Conservation (phyloP, 495 filamentous ascomycete species). For the Clavariopsis aquatica region DNA sequence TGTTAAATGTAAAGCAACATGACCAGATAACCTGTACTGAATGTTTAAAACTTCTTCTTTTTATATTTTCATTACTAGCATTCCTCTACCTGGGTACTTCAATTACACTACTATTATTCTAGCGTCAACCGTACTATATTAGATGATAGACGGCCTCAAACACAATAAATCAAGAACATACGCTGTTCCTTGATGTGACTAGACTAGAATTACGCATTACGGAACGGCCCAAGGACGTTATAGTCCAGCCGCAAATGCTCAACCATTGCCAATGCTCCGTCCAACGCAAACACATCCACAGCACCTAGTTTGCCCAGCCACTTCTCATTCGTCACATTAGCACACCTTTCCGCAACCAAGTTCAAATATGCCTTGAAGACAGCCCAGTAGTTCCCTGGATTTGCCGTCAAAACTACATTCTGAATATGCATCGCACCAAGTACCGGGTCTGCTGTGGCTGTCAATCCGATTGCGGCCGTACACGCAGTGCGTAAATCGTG, state of each 20-base stretch:
- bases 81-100: too few relatives aligned
- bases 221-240: slow-evolving; percentile 7
- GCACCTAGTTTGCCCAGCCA: slow-evolving; percentile 3
- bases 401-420: slow-evolving; percentile 26
- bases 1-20: too few relatives aligned
- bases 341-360: slow-evolving; percentile 26
- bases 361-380: slow-evolving; percentile 42
- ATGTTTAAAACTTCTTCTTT: too few relatives aligned
- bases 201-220: slow-evolving; percentile 3
- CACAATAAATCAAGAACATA: too few relatives aligned
- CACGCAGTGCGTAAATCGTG: slow-evolving; percentile 43
- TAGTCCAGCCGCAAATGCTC: slow-evolving; percentile 5
- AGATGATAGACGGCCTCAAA: too few relatives aligned
- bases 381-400: slow-evolving; percentile 47
- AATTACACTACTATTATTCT: too few relatives aligned
- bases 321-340: slow-evolving; percentile 8
- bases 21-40: too few relatives aligned
- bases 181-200: slow-evolving; percentile 7
- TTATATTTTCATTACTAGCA: too few relatives aligned
- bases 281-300: slow-evolving; percentile 7
- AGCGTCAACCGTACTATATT: too few relatives aligned
- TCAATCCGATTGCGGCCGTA: slow-evolving; percentile 37
- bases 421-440: slow-evolving; percentile 1
- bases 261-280: background rate
- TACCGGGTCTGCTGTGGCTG: slow-evolving; percentile 31